Evolutionary conservation across 495 filamentous ascomycete genomes (phyloP), one percentile per base, ranked within the genome.

Genomic region (Penicillium malachiteum): DNA sequence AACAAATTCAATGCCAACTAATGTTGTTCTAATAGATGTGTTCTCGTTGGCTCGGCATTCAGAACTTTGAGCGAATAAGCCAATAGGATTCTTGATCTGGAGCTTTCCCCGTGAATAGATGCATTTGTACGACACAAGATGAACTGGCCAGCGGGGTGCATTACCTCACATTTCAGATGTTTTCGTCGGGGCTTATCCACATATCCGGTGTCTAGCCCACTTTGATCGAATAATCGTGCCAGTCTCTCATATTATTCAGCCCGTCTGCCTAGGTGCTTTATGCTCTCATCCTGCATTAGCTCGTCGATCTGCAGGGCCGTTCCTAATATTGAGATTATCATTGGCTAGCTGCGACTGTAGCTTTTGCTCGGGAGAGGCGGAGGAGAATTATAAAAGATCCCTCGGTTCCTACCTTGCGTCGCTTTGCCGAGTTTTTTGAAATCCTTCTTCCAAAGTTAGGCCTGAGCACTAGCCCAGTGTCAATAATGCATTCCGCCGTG

Each of bases 401-500:
- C 26, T 32, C 26, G 26, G 21, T 7, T 31, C 4, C 43, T 13
- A 7, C 7, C n/a, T 26, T 32, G 17, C 26, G 13, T 7, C 7
- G 26, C 42, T 46, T 37, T 2, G 9, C 34, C 12, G n/a, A 12
- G 7, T 32, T 3, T 31, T n/a, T 46, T 46, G 11, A 32, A 46
- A 31, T 8, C 31, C n/a, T 10, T 32, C 21, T 46, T 9, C 39
- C 43, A 9, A 3, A 3, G 2, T 46, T 21, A 11, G n/a, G 11
- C 7, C 9, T 32, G n/a, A 9, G 0, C 8, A 32, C 9, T 12
- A 1, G 31, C 1, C 1, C 11, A 14, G 13, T 32, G 21, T 11
- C n/a, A 10, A 26, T 37, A 38, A 75, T 77, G 73, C 68, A 65
- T 49, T 53, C 56, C 14, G 44, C 68, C 21, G 53, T 50, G 21